These are phyloP conservation scores for Gloeophyllum trabeum DNA, from an alignment of 768 basidiomycete species.

Conservation along the genomic window DNA sequence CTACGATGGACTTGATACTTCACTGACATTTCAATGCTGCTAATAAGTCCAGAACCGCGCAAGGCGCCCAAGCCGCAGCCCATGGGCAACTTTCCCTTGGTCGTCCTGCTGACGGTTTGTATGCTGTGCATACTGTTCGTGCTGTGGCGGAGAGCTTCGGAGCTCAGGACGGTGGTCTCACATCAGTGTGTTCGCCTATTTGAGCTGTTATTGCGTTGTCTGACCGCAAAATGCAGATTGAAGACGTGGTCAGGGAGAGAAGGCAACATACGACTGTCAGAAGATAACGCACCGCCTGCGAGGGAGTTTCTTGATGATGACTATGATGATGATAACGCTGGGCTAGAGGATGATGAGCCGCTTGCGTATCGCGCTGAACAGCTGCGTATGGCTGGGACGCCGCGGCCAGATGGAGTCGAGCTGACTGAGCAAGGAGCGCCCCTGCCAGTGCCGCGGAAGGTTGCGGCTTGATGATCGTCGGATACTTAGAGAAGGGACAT, in stretches of 20 bases:
- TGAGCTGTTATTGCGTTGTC: slow-evolving; percentile 3
- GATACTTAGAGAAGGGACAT: no score
- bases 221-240: slow-evolving; percentile 34
- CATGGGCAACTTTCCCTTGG: slow-evolving; percentile 39
- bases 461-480: no score
- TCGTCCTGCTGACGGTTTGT: slow-evolving; percentile 44
- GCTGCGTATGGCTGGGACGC: neutral
- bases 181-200: slow-evolving; percentile 32
- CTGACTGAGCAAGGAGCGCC: no score
- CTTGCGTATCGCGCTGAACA: neutral
- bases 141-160: slow-evolving; percentile 48
- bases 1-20: neutral
- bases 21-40: no score
- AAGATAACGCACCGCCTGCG: slow-evolving; percentile 66
- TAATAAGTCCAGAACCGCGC: slow-evolving; percentile 31
- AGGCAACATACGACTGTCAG: slow-evolving; percentile 54
- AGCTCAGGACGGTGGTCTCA: slow-evolving; percentile 41
- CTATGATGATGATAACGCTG: slow-evolving; percentile 36
- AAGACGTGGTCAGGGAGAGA: slow-evolving; percentile 41
- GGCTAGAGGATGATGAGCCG: slow-evolving; percentile 18
- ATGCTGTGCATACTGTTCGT: slow-evolving; percentile 45
- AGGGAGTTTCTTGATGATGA: slow-evolving; percentile 51
- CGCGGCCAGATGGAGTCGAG: no score
- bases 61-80: slow-evolving; percentile 50
- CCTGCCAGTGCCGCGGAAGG: no score